Conservation (phyloP, 371 early-diverging fungal species). For the Rhizopus sp. region DNA sequence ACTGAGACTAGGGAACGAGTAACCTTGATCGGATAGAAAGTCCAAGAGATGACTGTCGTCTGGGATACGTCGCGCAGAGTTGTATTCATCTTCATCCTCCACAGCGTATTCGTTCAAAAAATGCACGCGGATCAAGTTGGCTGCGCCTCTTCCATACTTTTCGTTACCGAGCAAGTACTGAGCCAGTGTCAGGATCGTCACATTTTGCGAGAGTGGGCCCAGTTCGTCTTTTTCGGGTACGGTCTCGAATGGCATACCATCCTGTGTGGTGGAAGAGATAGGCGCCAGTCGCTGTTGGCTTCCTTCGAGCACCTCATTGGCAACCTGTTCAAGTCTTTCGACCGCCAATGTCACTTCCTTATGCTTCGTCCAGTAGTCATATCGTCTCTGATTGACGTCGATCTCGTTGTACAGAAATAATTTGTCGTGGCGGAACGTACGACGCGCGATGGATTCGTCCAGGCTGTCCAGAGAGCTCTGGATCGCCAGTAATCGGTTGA, state of each 20-base stretch:
- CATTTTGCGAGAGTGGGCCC: slow-evolving; percentile 55
- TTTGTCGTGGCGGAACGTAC: slow-evolving; percentile 54
- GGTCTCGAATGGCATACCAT: slow-evolving; percentile 12
- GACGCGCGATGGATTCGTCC: slow-evolving; percentile 66
- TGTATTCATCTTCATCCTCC: slow-evolving; percentile 52
- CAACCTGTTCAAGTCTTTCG: slow-evolving; percentile 45
- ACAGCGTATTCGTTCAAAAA: slow-evolving; percentile 56
- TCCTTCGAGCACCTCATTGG: slow-evolving; percentile 41
- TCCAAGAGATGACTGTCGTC: slow-evolving; percentile 59
- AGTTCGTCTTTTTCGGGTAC: slow-evolving; percentile 33
- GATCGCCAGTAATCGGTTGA: slow-evolving; percentile 66
- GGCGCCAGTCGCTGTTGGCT: slow-evolving; percentile 19
- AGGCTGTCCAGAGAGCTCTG: slow-evolving; percentile 65
- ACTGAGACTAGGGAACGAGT: slow-evolving; percentile 63
- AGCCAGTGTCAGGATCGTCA: slow-evolving; percentile 61
- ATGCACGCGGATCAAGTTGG: slow-evolving; percentile 63
- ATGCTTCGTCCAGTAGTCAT: slow-evolving; percentile 63
- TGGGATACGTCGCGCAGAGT: slow-evolving; percentile 49
- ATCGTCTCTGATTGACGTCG: slow-evolving; percentile 51
- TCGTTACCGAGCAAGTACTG: slow-evolving; percentile 62
- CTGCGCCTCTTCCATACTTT: slow-evolving; percentile 60
- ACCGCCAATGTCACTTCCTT: slow-evolving; percentile 34
- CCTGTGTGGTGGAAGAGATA: slow-evolving; percentile 7
- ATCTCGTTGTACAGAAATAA: slow-evolving; percentile 62
- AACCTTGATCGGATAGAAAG: slow-evolving; percentile 64